These are phyloP conservation scores for Colletotrichum filicis DNA, from an alignment of 2,329 filamentous ascomycete species.

Conservation along the genomic window DNA sequence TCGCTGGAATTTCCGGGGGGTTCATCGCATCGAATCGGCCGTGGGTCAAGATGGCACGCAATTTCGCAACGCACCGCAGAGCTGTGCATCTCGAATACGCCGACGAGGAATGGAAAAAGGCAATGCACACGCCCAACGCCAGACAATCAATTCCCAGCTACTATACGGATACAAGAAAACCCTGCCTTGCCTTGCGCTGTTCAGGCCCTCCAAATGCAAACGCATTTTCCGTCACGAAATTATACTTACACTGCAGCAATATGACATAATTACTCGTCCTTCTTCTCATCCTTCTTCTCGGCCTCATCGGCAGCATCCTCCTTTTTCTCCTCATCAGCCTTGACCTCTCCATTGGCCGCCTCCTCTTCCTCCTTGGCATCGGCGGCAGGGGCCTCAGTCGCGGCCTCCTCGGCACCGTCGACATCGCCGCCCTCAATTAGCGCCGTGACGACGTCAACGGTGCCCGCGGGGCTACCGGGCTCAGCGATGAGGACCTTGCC, in stretches of 20 bases:
- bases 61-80: not conserved
- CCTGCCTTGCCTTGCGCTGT: conserved; percentile 8
- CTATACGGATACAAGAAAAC: conserved; percentile 19
- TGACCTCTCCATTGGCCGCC: conserved; percentile 41
- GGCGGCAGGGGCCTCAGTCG: conserved; percentile 39
- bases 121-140: conserved; percentile 23
- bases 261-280: conserved; percentile 28
- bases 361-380: conserved; percentile 44
- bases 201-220: conserved; percentile 3
- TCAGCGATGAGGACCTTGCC: conserved; percentile 83
- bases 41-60: not conserved
- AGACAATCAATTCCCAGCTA: conserved; percentile 27
- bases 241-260: conserved; percentile 21
- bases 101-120: not conserved
- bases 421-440: conserved; percentile 62
- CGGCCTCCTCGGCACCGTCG: conserved; percentile 55
- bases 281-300: conserved; percentile 30
- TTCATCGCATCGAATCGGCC: not conserved
- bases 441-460: conserved; percentile 80
- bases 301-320: conserved; percentile 36
- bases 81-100: not conserved
- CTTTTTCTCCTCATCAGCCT: conserved; percentile 36
- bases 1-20: conserved; percentile 10
- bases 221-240: not conserved
- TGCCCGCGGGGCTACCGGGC: conserved; percentile 80